phyloP scores from a whole-genome alignment of 495 filamentous ascomycete genomes.

The Neurospora tetraspora region DNA sequence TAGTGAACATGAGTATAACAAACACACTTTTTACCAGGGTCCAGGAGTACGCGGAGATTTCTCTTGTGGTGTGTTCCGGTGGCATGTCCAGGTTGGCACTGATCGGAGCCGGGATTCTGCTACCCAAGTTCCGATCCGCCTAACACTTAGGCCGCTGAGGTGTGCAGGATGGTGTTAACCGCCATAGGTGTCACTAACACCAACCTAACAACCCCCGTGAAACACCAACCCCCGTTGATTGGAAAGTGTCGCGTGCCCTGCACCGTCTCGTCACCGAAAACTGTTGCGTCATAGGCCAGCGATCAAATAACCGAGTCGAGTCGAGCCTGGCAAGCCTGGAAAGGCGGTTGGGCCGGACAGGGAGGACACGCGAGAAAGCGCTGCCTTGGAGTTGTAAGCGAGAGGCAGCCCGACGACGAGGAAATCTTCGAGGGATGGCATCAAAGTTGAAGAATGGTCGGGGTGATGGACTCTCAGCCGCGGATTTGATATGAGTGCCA shows the following conservation, averaged over 20 bases:
- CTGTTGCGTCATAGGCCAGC: neutral
- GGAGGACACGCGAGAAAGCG: neutral
- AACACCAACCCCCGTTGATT: neutral
- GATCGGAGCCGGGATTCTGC: neutral
- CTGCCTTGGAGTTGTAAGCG: neutral
- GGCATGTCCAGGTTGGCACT: neutral
- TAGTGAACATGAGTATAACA: neutral
- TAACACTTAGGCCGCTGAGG: neutral
- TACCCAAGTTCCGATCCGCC: neutral
- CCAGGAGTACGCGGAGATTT: neutral
- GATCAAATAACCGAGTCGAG: neutral
- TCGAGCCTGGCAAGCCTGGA: neutral
- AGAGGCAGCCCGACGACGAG: neutral
- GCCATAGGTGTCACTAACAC: neutral
- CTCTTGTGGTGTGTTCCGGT: neutral
- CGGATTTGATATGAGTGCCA: neutral
- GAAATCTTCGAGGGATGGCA: neutral
- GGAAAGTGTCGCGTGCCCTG: neutral
- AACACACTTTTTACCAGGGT: neutral
- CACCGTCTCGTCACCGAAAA: neutral
- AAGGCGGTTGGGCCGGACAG: neutral
- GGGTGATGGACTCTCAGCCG: neutral
- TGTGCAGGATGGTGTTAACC: neutral
- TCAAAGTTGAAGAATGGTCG: neutral
- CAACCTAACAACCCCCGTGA: neutral